Percentiles rank a stretch among this genome's conserved stretches.
phyloP scores from a whole-genome alignment of 2,329 filamentous ascomycete genomes.

The Cytospora leucostoma region DNA sequence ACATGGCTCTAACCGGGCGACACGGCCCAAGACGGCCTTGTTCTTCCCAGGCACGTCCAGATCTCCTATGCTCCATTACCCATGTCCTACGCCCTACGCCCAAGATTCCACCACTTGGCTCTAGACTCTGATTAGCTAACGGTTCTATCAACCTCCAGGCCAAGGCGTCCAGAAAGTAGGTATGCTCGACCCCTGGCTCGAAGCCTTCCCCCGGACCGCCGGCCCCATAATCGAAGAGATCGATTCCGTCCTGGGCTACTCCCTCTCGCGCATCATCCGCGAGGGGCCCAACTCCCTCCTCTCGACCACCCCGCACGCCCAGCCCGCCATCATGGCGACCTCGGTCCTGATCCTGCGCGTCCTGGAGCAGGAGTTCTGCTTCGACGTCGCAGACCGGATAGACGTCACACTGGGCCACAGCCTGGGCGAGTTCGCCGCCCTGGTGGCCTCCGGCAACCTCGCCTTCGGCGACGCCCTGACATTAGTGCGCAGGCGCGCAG shows the following conservation, averaged over 20 bases:
- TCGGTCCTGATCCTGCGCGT: constrained; percentile 87
- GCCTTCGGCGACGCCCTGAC: constrained; percentile 74
- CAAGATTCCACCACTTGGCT: not conserved
- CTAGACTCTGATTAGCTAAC: not conserved
- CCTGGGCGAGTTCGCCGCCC: constrained; percentile 87
- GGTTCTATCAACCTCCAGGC: constrained; percentile 49
- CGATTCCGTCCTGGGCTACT: constrained; percentile 72
- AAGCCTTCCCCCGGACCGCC: constrained; percentile 79
- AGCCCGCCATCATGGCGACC: constrained; percentile 95
- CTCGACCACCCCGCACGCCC: constrained; percentile 82
- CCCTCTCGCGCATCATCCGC: constrained; percentile 76
- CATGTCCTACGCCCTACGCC: not conserved
- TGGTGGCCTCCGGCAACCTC: constrained; percentile 82
- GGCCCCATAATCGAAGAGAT: constrained; percentile 81
- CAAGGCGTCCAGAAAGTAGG: constrained; percentile 88
- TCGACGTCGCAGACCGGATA: constrained; percentile 68
- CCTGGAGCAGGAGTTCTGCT: constrained; percentile 81
- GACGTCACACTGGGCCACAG: constrained; percentile 89
- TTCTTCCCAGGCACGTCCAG: constrained; percentile 57
- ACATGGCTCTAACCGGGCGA: constrained; percentile 20
- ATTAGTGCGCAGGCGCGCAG: constrained; percentile 75
- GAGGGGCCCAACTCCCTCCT: constrained; percentile 76
- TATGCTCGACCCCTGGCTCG: constrained; percentile 84
- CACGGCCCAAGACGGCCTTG: constrained; percentile 52
- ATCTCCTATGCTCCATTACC: not conserved